Conservation (phyloP, 2,329 filamentous ascomycete species). For the Ceratocystis ficicola region DNA sequence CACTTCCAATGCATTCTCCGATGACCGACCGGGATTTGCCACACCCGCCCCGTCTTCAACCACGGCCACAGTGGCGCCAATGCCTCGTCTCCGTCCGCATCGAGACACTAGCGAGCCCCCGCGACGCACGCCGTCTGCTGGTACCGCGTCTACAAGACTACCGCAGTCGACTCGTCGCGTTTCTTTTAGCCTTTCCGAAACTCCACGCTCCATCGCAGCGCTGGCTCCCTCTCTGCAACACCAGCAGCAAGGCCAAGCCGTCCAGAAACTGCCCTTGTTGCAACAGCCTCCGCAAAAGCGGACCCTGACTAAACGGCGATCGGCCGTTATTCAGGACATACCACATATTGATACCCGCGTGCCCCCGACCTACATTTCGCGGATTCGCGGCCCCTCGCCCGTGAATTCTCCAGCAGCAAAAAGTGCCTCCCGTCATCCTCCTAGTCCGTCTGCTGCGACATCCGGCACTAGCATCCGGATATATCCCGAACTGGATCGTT, state of each 20-base stretch:
- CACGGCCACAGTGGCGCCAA: neutral
- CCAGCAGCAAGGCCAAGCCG: neutral
- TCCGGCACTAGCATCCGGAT: conserved; percentile 7
- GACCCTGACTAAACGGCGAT: conserved; percentile 7
- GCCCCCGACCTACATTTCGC: neutral
- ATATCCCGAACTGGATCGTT: conserved; percentile 21
- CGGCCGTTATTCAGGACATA: conserved; percentile 1
- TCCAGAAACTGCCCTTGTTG: neutral
- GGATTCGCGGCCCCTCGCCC: neutral
- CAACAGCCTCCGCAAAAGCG: conserved; percentile 12
- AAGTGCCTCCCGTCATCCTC: neutral
- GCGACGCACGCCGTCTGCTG: conserved; percentile 5
- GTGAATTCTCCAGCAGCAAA: neutral
- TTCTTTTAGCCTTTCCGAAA: conserved; percentile 16
- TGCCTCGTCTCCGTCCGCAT: neutral
- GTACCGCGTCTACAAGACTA: conserved; percentile 2
- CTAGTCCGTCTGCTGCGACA: neutral
- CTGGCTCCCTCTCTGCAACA: neutral
- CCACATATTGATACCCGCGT: conserved; percentile 18
- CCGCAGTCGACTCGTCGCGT: conserved; percentile 4
- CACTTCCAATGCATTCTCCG: conserved; percentile 5
- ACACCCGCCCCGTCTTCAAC: conserved; percentile 3
- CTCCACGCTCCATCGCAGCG: conserved; percentile 5
- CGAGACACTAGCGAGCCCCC: conserved; percentile 9
- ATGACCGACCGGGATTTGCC: neutral